Conservation (phyloP, 2,329 filamentous ascomycete species). For the Colletotrichum camelliae region DNA sequence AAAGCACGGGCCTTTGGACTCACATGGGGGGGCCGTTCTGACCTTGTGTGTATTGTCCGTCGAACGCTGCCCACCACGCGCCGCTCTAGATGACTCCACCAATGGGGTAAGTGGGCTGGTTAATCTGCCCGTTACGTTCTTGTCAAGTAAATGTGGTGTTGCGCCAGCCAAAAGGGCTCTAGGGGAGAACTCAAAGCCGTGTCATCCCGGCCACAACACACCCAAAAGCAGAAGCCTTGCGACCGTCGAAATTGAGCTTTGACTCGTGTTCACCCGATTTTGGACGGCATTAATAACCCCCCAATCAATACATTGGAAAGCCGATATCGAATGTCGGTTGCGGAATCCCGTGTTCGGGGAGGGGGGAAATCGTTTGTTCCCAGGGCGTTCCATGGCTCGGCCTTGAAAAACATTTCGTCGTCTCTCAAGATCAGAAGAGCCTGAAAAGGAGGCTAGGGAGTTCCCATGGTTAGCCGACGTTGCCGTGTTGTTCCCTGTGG, state of each 20-base stretch:
- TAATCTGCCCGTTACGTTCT: neutral
- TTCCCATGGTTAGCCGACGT: neutral
- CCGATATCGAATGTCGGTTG: neutral
- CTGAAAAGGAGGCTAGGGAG: neutral
- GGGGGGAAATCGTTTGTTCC: neutral
- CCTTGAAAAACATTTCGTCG: neutral
- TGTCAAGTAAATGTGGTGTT: neutral
- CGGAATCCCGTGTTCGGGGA: neutral
- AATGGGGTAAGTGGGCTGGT: neutral
- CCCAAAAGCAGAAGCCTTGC: neutral
- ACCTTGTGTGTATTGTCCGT: too few relatives aligned
- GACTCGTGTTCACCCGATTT: constrained; percentile 5
- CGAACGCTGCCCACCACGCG: neutral
- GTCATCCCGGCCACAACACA: neutral
- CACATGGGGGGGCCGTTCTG: too few relatives aligned
- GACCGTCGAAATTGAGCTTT: neutral
- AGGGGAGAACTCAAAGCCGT: neutral
- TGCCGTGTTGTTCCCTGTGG: neutral
- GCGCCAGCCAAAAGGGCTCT: neutral
- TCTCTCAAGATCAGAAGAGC: neutral
- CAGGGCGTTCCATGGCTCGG: neutral
- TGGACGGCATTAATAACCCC: neutral
- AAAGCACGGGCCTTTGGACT: too few relatives aligned
- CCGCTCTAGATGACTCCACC: neutral
- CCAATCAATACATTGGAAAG: constrained; percentile 3